phyloP scores from a whole-genome alignment of 225 moss, liverwort and hornwort species.

The Pleurozium schreberi region DNA sequence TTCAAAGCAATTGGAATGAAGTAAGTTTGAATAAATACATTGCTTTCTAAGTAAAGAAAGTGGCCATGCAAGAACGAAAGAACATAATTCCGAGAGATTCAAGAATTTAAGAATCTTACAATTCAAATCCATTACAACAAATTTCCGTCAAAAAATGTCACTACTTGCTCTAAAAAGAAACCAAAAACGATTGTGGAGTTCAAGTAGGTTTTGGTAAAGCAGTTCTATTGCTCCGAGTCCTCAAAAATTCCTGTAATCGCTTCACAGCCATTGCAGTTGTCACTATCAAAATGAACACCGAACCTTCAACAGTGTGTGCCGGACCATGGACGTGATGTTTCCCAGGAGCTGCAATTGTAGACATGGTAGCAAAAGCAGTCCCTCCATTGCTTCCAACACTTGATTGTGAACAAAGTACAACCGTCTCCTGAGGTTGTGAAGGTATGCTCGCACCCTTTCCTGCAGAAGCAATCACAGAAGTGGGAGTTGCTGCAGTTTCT shows the following conservation, averaged over 20 bases:
- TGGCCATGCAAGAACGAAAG: not conserved
- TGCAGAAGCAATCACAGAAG: slow-evolving; percentile 14
- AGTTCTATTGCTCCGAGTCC: not conserved
- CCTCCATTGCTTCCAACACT: not conserved
- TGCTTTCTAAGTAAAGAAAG: not conserved
- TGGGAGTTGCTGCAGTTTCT: not conserved
- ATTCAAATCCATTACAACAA: not conserved
- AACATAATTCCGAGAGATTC: not conserved
- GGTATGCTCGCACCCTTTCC: not conserved
- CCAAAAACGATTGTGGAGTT: not conserved
- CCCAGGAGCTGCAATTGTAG: slow-evolving; percentile 2
- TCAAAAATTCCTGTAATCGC: slow-evolving; percentile 12
- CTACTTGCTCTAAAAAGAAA: not conserved
- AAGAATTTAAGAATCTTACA: not conserved
- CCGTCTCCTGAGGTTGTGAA: not conserved
- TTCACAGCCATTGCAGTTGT: slow-evolving; percentile 24
- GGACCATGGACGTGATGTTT: not conserved
- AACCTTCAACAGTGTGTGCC: slow-evolving; percentile 16
- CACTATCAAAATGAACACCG: slow-evolving; percentile 17
- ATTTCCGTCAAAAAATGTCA: not conserved
- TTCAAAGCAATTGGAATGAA: not conserved
- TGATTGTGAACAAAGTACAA: slow-evolving; percentile 2
- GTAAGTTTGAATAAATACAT: not conserved
- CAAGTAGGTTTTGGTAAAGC: not conserved
- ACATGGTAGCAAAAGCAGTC: slow-evolving; percentile 24